Base-by-base conservation (phyloP, 352 stramenopile genomes). In the Globisporangium rhizosaccharum region DNA sequence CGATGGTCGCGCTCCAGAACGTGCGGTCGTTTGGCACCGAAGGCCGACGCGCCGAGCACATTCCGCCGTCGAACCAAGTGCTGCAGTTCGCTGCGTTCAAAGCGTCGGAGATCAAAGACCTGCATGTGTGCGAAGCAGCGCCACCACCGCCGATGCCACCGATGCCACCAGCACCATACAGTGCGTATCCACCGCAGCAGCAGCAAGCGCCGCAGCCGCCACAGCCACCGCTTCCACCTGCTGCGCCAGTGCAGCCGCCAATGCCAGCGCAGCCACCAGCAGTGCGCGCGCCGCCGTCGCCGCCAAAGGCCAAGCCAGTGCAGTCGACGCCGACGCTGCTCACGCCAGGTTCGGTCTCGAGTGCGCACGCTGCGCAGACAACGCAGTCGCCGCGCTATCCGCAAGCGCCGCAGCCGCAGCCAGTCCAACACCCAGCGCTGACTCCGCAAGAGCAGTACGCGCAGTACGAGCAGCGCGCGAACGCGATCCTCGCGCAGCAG, bases 21-120 rank as follows among this genome's bases (percentile, higher is more conserved):
- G 84, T 93, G 42, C 84, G 84, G 17, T 92, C 84, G 2, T 93
- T 93, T 48, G 84, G 84, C n/a, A 93, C 84, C 0, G 84, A 93
- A 59, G 84, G 84, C 23, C 76, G 84, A n/a, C 79, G 82, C 2
- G 41, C 76, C 0, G 75, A 92, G 36, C 80, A 90, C 61, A 82
- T 93, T 37, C 82, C 82, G 10, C 76, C 82, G 7, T 92, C 80
- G n/a, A 70, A 80, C 10, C 79, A 88, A 39, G 70, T 93, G 42
- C 68, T 92, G 56, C 82, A 88, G 52, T 93, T 84, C 52, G 82
- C 82, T 26, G 88, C 82, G 0, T 93, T 93, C 62, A 93, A 92
- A 67, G 84, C 82, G 0, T 74, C 79, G 0, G 84, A 93, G 68
- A 93, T 93, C 67, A 92, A 93, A 63, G 84, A 93, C 54, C 67